These are phyloP conservation scores for Coemansia asiatica DNA, from an alignment of 192 early-diverging fungal species.

Conservation along the genomic window DNA sequence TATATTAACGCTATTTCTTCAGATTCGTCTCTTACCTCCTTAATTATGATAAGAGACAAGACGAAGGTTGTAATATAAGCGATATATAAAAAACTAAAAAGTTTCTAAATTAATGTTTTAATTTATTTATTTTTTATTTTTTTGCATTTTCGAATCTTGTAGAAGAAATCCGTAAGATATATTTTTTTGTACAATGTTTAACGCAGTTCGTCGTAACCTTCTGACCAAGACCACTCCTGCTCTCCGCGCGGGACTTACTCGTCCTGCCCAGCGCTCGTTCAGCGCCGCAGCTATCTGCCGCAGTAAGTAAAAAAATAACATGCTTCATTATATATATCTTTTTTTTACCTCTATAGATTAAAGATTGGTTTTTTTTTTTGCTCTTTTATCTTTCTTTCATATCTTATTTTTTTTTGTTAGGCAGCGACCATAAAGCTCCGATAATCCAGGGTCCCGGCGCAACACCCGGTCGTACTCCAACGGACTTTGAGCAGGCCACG, in stretches of 20 bases:
- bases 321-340: not conserved
- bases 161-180: not conserved
- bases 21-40: too few species aligned
- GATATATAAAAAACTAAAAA: too few species aligned
- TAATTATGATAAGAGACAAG: too few species aligned
- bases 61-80: too few species aligned
- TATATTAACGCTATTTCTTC: too few species aligned
- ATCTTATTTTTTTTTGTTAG: not conserved
- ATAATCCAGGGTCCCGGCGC: conserved; percentile 64
- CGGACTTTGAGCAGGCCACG: conserved; percentile 85
- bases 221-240: conserved; percentile 15
- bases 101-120: too few species aligned
- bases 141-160: not conserved
- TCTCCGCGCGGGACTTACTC: conserved; percentile 6
- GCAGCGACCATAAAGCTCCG: conserved; percentile 19
- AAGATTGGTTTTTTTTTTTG: not conserved
- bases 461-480: conserved; percentile 68
- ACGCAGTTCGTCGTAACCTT: conserved; percentile 40
- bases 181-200: conserved; percentile 28
- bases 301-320: conserved; percentile 15
- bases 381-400: not conserved
- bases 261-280: conserved; percentile 23
- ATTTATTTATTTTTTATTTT: conserved; percentile 1
- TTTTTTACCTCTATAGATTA: not conserved
- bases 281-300: conserved; percentile 25